Evolutionary conservation across 768 basidiomycete genomes (phyloP).

Genomic region (Mycena vitilis): DNA sequence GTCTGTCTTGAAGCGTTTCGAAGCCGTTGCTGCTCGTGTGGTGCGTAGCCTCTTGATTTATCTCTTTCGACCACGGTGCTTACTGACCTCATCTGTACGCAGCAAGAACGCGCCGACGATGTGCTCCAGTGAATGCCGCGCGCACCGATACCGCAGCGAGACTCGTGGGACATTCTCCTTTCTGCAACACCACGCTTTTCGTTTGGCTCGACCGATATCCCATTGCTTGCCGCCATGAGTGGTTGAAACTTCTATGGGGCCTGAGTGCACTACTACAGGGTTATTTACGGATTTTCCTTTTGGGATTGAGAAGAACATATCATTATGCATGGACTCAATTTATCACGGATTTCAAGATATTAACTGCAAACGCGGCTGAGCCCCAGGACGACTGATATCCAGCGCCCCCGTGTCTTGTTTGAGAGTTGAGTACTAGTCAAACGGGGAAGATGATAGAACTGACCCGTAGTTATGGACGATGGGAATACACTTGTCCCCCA

Average conservation of each 20-base stretch:
- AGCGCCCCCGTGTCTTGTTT: background rate
- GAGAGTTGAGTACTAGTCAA: background rate
- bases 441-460: background rate
- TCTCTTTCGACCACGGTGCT: background rate
- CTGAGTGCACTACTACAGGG: too few species aligned
- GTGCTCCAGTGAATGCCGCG: too few species aligned
- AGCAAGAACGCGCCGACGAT: background rate
- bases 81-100: background rate
- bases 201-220: too few species aligned
- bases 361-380: background rate
- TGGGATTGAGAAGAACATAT: too few species aligned
- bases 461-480: constrained; percentile 28
- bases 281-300: too few species aligned
- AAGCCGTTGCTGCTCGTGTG: constrained; percentile 17
- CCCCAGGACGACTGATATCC: background rate
- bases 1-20: constrained; percentile 9
- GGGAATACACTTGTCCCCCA: constrained; percentile 1
- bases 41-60: background rate
- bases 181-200: too few species aligned
- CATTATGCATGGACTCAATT: background rate
- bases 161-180: too few species aligned
- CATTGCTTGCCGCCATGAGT: too few species aligned
- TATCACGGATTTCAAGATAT: background rate
- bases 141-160: too few species aligned
- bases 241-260: too few species aligned